These are phyloP conservation scores for Cornus kousa DNA, from an alignment of 148 eudicot species.

Conservation along the genomic window DNA sequence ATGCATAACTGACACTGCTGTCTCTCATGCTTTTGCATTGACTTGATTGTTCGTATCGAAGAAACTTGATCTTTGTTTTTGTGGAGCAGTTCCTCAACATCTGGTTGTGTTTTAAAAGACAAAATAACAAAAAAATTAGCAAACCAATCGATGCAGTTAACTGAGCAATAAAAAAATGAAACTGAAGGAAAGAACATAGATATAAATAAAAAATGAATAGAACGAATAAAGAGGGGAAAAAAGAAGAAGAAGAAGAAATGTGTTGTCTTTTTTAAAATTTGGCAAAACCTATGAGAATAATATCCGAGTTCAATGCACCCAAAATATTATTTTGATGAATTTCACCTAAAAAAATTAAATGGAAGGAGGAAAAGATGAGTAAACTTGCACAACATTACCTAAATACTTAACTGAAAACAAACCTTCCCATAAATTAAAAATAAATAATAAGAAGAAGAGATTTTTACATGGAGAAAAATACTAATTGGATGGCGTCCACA, in stretches of 20 bases:
- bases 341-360: background rate
- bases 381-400: background rate
- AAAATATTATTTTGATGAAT: too few species aligned
- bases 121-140: background rate
- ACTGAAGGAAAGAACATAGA: background rate
- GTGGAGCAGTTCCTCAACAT: conserved; percentile 77
- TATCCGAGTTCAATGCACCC: background rate
- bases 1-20: conserved; percentile 98
- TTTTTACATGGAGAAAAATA: conserved; percentile 91
- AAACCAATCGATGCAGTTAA: background rate
- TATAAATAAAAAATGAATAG: background rate
- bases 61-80: conserved; percentile 73
- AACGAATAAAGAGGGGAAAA: background rate
- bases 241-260: background rate
- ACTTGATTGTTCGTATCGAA: conserved; percentile 93
- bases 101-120: conserved; percentile 27
- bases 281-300: background rate
- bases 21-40: conserved; percentile 87
- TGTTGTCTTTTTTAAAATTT: background rate
- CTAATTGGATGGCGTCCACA: conserved; percentile 98
- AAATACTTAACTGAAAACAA: background rate
- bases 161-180: background rate
- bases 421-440: background rate
- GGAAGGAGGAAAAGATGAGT: background rate
- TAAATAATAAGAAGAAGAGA: too few species aligned